A percentile compares a stretch with the other conserved stretches of the same genome.
These are phyloP conservation scores for Cytospora mali DNA, from an alignment of 2,329 filamentous ascomycete species.

Conservation along the genomic window DNA sequence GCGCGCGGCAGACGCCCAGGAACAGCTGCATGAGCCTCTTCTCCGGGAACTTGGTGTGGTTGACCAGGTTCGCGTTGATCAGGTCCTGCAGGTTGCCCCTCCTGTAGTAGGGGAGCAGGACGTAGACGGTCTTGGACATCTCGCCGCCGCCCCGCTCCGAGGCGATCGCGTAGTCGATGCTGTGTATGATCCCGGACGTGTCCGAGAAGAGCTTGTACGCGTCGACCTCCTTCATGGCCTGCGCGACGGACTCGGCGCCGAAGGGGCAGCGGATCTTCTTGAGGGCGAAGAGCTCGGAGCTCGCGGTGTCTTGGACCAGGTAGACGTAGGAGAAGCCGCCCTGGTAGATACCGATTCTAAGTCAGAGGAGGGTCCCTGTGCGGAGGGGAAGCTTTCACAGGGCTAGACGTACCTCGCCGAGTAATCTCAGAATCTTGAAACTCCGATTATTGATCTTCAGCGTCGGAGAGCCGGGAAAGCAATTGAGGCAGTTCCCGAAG, in stretches of 20 bases:
- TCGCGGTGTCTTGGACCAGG: constrained; percentile 88
- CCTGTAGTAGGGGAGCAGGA: constrained; percentile 92
- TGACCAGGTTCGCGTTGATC: constrained; percentile 98
- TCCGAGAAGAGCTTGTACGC: constrained; percentile 89
- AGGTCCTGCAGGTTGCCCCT: constrained; percentile 95
- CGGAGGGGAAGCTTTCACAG: not conserved
- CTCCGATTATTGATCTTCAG: constrained; percentile 92
- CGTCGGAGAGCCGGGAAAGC: constrained; percentile 91
- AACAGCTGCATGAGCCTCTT: constrained; percentile 86
- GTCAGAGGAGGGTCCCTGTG: not conserved
- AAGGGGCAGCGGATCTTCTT: constrained; percentile 99
- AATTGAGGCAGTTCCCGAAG: constrained; percentile 91
- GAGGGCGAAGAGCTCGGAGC: constrained; percentile 84
- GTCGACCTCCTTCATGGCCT: constrained; percentile 95
- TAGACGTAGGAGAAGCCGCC: constrained; percentile 99
- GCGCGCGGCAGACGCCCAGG: constrained; percentile 83
- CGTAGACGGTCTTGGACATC: constrained; percentile 90
- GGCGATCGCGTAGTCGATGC: constrained; percentile 79
- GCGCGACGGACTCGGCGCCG: constrained; percentile 91
- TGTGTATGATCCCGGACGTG: constrained; percentile 83
- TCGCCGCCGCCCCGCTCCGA: constrained; percentile 66
- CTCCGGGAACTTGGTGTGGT: constrained; percentile 89
- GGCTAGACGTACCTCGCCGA: constrained; percentile 73
- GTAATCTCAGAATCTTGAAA: constrained; percentile 92
- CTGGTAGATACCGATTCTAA: constrained; percentile 43